These are phyloP conservation scores for Nowakowskiella sp. DNA, from an alignment of 192 early-diverging fungal genomes.

Conservation along the genomic window DNA sequence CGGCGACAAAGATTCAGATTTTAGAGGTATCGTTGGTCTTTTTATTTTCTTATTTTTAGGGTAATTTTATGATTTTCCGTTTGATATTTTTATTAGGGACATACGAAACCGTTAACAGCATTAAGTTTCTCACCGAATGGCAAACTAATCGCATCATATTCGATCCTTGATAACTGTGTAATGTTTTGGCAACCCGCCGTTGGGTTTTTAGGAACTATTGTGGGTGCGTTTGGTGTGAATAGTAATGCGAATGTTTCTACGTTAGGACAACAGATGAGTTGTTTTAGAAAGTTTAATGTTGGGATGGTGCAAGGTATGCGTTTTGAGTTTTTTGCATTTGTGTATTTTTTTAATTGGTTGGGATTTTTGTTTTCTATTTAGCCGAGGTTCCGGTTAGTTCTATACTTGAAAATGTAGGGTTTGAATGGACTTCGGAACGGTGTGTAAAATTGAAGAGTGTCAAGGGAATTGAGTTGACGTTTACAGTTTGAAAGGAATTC, in stretches of 20 bases:
- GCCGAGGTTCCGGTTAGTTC: background rate
- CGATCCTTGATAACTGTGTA: constrained; percentile 58
- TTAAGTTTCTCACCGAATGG: constrained; percentile 73
- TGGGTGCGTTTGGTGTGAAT: constrained; percentile 29
- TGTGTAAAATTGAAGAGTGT: constrained; percentile 31
- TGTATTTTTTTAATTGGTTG: background rate
- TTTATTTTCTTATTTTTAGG: background rate
- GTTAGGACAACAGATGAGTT: constrained; percentile 41
- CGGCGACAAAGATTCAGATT: constrained; percentile 66
- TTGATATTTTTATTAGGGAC: constrained; percentile 43
- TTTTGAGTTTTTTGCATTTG: too few relatives aligned
- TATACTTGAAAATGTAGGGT: constrained; percentile 17
- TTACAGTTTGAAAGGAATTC: constrained; percentile 29
- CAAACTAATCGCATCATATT: constrained; percentile 62
- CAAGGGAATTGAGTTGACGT: constrained; percentile 28
- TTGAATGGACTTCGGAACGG: constrained; percentile 40
- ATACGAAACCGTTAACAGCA: constrained; percentile 55
- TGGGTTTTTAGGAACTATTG: constrained; percentile 66
- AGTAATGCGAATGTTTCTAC: too few relatives aligned
- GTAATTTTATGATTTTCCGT: background rate
- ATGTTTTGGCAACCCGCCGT: constrained; percentile 65
- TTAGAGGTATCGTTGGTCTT: constrained; percentile 50
- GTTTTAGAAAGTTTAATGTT: constrained; percentile 35
- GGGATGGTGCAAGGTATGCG: constrained; percentile 32
- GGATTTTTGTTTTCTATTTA: background rate